phyloP scores from a whole-genome alignment of 306 rosid genomes.

The Pueraria montana region DNA sequence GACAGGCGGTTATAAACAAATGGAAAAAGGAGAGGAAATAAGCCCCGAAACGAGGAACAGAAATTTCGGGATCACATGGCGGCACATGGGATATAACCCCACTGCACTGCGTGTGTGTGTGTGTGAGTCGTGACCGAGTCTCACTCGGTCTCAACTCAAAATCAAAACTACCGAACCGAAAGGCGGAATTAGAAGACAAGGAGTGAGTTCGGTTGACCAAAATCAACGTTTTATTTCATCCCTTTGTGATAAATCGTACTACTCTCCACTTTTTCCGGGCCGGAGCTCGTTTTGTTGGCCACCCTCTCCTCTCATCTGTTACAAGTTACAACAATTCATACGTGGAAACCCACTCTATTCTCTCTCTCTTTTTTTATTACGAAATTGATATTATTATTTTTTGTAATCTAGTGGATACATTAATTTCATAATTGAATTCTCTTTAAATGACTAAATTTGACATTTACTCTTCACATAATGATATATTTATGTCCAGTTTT shows the following conservation, averaged over 20 bases:
- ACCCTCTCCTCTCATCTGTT: no score
- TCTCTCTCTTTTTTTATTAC: no score
- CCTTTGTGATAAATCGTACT: no score
- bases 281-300: no score
- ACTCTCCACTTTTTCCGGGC: no score
- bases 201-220: conserved; percentile 9
- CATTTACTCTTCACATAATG: not conserved
- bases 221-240: not conserved
- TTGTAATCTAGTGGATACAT: not conserved
- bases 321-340: no score
- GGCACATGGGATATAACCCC: conserved; percentile 71
- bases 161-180: no score
- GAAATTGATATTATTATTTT: no score
- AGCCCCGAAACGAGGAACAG: conserved; percentile 45
- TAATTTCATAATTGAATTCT: not conserved
- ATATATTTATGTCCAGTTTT: not conserved
- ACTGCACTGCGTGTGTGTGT: conserved; percentile 44
- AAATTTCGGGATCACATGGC: conserved; percentile 60
- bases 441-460: not conserved
- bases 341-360: no score
- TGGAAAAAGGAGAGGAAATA: conserved; percentile 20
- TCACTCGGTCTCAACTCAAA: not conserved
- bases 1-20: not conserved
- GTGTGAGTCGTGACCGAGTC: not conserved
- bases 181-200: not conserved